Percentiles rank a stretch among this genome's conserved stretches.
phyloP scores from a whole-genome alignment of 192 early-diverging fungal species.

The Gonapodya sp. region DNA sequence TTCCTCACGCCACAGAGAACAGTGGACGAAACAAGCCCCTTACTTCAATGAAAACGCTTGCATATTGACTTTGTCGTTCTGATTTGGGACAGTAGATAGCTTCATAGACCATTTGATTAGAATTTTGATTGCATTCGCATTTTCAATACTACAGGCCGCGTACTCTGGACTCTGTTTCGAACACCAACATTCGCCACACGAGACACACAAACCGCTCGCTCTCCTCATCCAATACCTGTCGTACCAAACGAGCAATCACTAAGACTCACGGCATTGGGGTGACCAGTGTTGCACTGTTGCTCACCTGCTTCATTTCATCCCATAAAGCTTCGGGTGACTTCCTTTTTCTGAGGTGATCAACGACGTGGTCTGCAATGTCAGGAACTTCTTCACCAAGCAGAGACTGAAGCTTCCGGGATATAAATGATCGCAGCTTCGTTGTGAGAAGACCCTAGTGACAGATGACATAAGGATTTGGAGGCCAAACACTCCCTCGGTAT shows the following conservation, averaged over 20 bases:
- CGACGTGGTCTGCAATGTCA: conserved; percentile 70
- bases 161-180: conserved; percentile 64
- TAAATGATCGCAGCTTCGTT: conserved; percentile 26
- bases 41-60: not conserved
- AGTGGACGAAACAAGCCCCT: not conserved
- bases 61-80: too few species aligned
- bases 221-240: conserved; percentile 76
- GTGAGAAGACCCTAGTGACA: conserved; percentile 15
- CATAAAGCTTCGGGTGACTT: conserved; percentile 57
- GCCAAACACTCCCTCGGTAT: conserved; percentile 11
- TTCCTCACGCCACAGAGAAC: too few species aligned
- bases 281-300: too few species aligned
- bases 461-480: conserved; percentile 19
- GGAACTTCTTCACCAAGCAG: conserved; percentile 69
- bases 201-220: conserved; percentile 76
- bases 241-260: not conserved
- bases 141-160: conserved; percentile 24
- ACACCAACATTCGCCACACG: conserved; percentile 82
- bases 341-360: conserved; percentile 55
- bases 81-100: too few species aligned
- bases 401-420: conserved; percentile 39
- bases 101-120: not conserved
- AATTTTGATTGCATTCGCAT: not conserved
- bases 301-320: conserved; percentile 68
- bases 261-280: too few species aligned